Conservation (phyloP, 1,139 yeast genomes). For the Suhomyces maxii region DNA sequence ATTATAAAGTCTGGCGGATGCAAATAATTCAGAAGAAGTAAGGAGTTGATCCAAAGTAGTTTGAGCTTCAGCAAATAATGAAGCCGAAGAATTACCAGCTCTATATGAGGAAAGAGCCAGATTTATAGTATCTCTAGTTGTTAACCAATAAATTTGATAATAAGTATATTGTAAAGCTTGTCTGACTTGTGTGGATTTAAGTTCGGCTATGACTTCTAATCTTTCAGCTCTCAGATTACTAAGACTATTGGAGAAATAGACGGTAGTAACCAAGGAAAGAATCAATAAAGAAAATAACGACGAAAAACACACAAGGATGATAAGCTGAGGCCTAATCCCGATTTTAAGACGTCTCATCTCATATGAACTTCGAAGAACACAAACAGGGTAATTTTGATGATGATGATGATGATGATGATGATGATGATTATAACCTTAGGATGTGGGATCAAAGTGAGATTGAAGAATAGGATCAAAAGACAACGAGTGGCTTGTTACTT, state of each 20-base stretch:
- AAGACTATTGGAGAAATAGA: constrained; percentile 69
- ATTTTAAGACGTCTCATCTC: constrained; percentile 47
- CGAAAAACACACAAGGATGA: constrained; percentile 74
- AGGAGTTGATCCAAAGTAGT: constrained; percentile 56
- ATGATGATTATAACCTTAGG: no score
- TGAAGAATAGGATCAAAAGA: no score
- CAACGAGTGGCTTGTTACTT: no score
- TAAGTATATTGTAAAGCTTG: constrained; percentile 65
- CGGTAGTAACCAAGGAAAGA: constrained; percentile 77
- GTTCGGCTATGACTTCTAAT: constrained; percentile 72
- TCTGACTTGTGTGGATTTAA: constrained; percentile 75
- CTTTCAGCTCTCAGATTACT: constrained; percentile 67
- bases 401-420: no score
- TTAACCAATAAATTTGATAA: constrained; percentile 71
- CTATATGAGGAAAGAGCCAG: constrained; percentile 59
- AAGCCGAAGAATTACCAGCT: constrained; percentile 66
- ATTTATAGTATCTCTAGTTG: constrained; percentile 61
- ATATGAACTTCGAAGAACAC: no score
- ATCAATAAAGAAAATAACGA: constrained; percentile 74
- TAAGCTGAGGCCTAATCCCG: constrained; percentile 69
- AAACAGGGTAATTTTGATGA: no score
- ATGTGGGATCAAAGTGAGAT: no score
- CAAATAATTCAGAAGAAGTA: constrained; percentile 60
- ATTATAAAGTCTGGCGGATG: constrained; percentile 71
- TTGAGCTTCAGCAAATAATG: constrained; percentile 44